Evolutionary conservation across 1,139 yeast species (phyloP), one percentile per base, ranked within the genome.

Genomic region (Lodderomyces parapsilosis): DNA sequence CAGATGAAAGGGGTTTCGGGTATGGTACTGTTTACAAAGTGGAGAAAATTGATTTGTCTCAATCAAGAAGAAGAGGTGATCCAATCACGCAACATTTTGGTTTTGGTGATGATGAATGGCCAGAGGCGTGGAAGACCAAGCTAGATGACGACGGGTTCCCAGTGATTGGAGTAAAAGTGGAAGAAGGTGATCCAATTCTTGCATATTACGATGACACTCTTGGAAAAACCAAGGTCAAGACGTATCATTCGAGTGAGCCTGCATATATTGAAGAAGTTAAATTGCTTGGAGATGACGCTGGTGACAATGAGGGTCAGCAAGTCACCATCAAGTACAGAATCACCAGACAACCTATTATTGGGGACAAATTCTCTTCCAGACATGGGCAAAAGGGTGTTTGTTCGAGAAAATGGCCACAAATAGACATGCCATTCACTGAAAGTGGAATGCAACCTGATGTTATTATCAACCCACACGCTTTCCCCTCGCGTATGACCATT

Each of bases 311-410:
- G 64, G 80, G 90, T 54, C 99, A 93, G 68, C 72, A 78, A 43
- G 68, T 93, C 41, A 86, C 97, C 31, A 86, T 94, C 63, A 94
- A 94, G 67, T 86, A 87, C 63, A 81, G 99, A 65, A 74, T 93
- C 43, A 84, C 96, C 49, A 85, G 99, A 73, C 80, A 88, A 38
- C 98, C 99, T 24, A 77, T 87, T 55, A 93, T 94, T 63, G 99
- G 99, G 65, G 99, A 93, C 70, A 93, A 93, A 69, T 93, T 94
- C 63, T 91, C 98, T 7, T 91, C 98, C 19, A 83, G 99, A 68
- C 99, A 93, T 72, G 99, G 99, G 49, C 99, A 93, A 69, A 93
- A 93, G 70, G 99, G 99, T 80, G 99, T 93, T 49, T 93, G 98
- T 70, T 91, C 98, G 11, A 86, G 96, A 65, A 93, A 91, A 66